These are phyloP conservation scores for Kodamaea plutei DNA, from an alignment of 1,139 yeast species.

Conservation along the genomic window DNA sequence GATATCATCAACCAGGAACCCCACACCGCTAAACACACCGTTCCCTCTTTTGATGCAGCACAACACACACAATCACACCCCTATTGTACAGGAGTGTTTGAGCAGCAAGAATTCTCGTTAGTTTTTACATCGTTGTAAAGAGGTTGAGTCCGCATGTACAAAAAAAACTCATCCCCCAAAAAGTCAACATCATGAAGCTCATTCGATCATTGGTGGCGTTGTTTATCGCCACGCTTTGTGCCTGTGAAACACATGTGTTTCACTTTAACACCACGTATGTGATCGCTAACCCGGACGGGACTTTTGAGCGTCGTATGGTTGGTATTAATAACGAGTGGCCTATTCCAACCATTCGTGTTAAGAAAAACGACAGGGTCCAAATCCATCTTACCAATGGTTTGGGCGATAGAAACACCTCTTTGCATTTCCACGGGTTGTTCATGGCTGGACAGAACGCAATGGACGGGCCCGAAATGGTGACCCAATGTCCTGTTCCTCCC, in stretches of 20 bases:
- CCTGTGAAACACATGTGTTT: conserved; percentile 51
- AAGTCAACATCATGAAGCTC: too few relatives aligned
- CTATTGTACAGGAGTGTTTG: too few relatives aligned
- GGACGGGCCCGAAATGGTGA: conserved; percentile 78
- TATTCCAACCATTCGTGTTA: conserved; percentile 61
- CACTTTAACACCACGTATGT: conserved; percentile 54
- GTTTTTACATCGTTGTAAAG: too few relatives aligned
- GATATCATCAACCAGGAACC: too few relatives aligned
- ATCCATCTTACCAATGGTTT: conserved; percentile 58
- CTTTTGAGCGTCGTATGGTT: conserved; percentile 45
- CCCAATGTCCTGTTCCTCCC: conserved; percentile 75
- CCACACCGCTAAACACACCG: too few relatives aligned
- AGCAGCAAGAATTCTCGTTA: too few relatives aligned
- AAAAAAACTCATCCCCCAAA: too few relatives aligned
- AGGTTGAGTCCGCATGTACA: too few relatives aligned
- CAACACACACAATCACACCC: too few relatives aligned
- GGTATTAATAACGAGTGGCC: conserved; percentile 76
- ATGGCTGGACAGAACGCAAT: conserved; percentile 56
- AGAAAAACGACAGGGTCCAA: conserved; percentile 57
- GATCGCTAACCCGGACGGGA: conserved; percentile 64
- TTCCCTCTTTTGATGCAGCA: too few relatives aligned
- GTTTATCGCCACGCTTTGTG: not conserved
- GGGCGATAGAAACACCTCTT: conserved; percentile 50
- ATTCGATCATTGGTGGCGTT: too few relatives aligned
- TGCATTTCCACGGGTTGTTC: conserved; percentile 76